Base-by-base conservation (phyloP, 768 basidiomycete species). In the Boletellus emodensis region DNA sequence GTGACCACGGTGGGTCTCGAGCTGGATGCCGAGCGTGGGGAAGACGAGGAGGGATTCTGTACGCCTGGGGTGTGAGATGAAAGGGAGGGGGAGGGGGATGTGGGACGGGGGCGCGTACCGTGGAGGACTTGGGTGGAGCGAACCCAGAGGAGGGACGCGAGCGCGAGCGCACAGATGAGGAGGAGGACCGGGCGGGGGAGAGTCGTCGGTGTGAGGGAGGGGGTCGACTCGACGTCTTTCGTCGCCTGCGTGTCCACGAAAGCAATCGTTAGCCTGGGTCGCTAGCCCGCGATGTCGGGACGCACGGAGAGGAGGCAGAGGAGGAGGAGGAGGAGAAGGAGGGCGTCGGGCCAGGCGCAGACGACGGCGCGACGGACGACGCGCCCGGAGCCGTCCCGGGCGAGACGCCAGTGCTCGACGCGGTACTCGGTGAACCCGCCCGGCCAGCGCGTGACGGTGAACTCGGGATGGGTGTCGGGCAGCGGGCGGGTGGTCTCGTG, bases 41-140 rank as follows among this genome's bases (percentile, higher is more conserved):
- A 90, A 63, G 34, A 85, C 72, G 38, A 89, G 65, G 4, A 90
- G 69, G 17, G 86, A 88, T 69, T 91, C 89, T 90, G 48, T n/a
- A 8, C 4, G 36, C 17, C 46, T 13, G 15, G 14, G 8, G 14
- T 11, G 38, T 53, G 12, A 2, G 33, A 36, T 13, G n/a, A 10
- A 46, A 40, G 24, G 18, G 6, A 4, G 20, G 35, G 5, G 0
- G 1, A 8, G 4, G 6, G 1, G n/a, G n/a, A n/a, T 3, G 11
- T 12, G 24, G 40, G 9, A 45, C 20, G 6, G 11, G 9, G 12
- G n/a, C 3, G 55, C 56, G 41, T 57, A 82, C 81, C 81, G 61
- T 75, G 74, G 14, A 81, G 65, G 26, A 81, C 68, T 55, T 74
- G 75, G 1, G 68, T 77, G 39, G 65, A 70, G 37, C 74, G 73